Evolutionary conservation across 371 early-diverging fungal species (phyloP).

Genomic region (Mortierella sp.): DNA sequence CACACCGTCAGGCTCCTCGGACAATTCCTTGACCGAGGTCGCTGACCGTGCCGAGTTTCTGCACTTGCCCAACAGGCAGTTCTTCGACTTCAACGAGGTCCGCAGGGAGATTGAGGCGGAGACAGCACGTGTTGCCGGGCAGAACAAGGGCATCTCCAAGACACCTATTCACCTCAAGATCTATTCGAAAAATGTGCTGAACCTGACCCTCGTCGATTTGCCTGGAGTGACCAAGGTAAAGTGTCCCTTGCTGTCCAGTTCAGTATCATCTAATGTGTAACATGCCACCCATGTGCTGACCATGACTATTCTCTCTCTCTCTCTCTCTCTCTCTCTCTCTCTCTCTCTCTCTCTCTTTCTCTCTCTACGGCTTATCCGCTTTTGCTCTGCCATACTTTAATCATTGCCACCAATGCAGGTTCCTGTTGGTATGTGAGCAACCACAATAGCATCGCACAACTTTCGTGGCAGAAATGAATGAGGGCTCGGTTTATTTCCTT

Average conservation of each 20-base stretch:
- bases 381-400: background rate
- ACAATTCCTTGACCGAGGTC: conserved; percentile 40
- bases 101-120: conserved; percentile 91
- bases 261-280: background rate
- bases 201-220: conserved; percentile 92
- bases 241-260: background rate
- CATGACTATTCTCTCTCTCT: background rate
- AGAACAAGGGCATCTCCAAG: conserved; percentile 88
- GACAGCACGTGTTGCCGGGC: conserved; percentile 86
- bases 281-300: too few species aligned
- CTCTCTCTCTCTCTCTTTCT: background rate
- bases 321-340: too few species aligned
- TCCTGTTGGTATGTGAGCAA: conserved; percentile 56
- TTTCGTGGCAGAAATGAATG: background rate
- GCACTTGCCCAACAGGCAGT: conserved; percentile 79
- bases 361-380: background rate
- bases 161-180: conserved; percentile 92
- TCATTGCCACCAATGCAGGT: conserved; percentile 33
- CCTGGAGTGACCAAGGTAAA: conserved; percentile 92
- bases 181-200: conserved; percentile 86
- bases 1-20: conserved; percentile 37
- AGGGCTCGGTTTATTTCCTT: conserved; percentile 1
- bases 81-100: conserved; percentile 85
- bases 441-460: background rate
- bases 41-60: conserved; percentile 80